Evolutionary conservation across 208 protist species (phyloP).

Genomic region (Leishmania braziliensis): DNA sequence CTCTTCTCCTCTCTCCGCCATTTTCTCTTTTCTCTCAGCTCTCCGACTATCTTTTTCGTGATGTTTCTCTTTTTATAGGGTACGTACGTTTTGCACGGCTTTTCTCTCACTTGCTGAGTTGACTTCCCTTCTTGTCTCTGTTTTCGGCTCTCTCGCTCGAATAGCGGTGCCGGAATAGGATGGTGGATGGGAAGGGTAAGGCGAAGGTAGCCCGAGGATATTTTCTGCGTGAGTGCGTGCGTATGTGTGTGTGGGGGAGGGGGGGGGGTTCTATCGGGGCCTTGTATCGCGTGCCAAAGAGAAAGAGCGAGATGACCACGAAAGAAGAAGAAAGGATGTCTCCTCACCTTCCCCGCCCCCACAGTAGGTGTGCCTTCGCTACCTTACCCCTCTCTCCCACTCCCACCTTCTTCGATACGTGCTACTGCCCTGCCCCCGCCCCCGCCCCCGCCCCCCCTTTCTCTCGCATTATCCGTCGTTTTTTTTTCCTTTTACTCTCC

Average conservation of each 20-base stretch:
- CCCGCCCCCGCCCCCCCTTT: too few species aligned
- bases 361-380: too few species aligned
- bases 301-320: background rate
- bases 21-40: background rate
- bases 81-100: background rate
- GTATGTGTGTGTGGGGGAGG: too few species aligned
- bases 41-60: background rate
- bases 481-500: background rate
- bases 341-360: background rate
- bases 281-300: background rate
- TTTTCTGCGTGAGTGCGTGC: background rate
- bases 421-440: too few species aligned
- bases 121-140: background rate
- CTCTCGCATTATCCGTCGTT: background rate
- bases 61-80: background rate
- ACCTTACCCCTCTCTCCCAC: too few species aligned
- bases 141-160: background rate
- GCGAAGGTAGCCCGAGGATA: background rate
- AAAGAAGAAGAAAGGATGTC: background rate
- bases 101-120: background rate
- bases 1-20: background rate
- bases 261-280: too few species aligned
- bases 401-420: background rate
- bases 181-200: background rate
- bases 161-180: background rate